Percentiles rank a stretch among this genome's conserved stretches.
These are phyloP conservation scores for Collybia mongolica DNA, from an alignment of 768 basidiomycete genomes.

Conservation along the genomic window DNA sequence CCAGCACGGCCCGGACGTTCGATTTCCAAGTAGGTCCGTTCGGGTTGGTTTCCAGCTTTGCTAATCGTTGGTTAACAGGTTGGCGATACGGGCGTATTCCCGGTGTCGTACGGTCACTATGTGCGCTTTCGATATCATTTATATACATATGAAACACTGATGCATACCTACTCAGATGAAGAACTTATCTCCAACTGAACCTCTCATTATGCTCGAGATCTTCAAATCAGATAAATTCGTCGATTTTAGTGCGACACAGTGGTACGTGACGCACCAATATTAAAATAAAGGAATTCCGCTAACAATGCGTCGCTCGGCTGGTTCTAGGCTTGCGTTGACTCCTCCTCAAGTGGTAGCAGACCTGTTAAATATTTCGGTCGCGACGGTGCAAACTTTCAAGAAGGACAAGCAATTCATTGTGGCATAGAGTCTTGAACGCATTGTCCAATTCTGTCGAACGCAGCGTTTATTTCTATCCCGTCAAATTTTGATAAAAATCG, in stretches of 20 bases:
- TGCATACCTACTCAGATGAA: constrained; percentile 7
- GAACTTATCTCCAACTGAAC: constrained; percentile 16
- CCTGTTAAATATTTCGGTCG: constrained; percentile 14
- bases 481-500: too few species aligned
- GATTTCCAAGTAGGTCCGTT: constrained; percentile 11
- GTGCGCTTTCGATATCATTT: not conserved
- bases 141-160: not conserved
- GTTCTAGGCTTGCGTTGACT: constrained; percentile 7
- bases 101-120: constrained; percentile 14
- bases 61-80: not conserved
- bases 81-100: constrained; percentile 15
- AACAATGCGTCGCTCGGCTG: too few species aligned
- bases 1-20: constrained; percentile 13
- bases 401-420: constrained; percentile 13
- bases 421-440: not conserved
- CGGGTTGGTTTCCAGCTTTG: not conserved
- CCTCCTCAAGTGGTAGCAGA: constrained; percentile 16
- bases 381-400: constrained; percentile 10
- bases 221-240: constrained; percentile 14
- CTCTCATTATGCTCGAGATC: constrained; percentile 12
- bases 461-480: too few species aligned
- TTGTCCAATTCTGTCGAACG: too few species aligned
- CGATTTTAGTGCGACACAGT: constrained; percentile 15
- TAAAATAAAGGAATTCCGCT: too few species aligned
- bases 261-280: not conserved